Conservation (phyloP, 2,329 filamentous ascomycete species). For the Colletotrichum camelliae region DNA sequence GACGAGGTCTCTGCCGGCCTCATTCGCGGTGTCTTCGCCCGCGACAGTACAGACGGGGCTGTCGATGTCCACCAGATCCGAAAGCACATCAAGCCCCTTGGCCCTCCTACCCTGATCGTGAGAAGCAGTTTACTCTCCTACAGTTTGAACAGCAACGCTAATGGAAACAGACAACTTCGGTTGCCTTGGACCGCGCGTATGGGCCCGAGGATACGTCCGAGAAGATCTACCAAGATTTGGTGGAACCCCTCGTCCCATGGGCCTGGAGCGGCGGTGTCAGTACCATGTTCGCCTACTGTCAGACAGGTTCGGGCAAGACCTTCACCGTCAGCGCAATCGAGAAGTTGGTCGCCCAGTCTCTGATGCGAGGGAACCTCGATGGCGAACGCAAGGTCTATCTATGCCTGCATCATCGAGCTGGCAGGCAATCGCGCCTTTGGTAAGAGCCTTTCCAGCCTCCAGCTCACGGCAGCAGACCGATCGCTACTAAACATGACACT, state of each 20-base stretch:
- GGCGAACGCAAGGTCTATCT: constrained; percentile 38
- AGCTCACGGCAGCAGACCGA: not conserved
- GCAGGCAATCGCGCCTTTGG: constrained; percentile 40
- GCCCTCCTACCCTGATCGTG: constrained; percentile 35
- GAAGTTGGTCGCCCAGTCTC: constrained; percentile 40
- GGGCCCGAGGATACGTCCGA: constrained; percentile 38
- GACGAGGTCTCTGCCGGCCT: constrained; percentile 37
- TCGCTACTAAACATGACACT: not conserved
- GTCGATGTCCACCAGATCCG: constrained; percentile 44
- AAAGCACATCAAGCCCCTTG: constrained; percentile 32
- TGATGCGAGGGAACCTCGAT: constrained; percentile 31
- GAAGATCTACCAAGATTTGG: constrained; percentile 44
- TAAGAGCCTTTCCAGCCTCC: not conserved
- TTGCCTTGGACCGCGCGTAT: constrained; percentile 41
- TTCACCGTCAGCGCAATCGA: constrained; percentile 48
- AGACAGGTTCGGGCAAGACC: constrained; percentile 56
- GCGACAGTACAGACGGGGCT: constrained; percentile 23
- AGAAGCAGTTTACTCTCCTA: not conserved
- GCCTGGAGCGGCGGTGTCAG: constrained; percentile 51
- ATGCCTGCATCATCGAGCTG: constrained; percentile 43
- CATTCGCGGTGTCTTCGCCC: constrained; percentile 30
- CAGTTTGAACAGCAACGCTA: not conserved
- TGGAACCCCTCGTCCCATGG: constrained; percentile 48
- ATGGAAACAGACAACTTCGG: constrained; percentile 34
- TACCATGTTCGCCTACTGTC: constrained; percentile 55